Evolutionary conservation across 345 rosid species (phyloP).

Genomic region (Toxicodendron radicans): DNA sequence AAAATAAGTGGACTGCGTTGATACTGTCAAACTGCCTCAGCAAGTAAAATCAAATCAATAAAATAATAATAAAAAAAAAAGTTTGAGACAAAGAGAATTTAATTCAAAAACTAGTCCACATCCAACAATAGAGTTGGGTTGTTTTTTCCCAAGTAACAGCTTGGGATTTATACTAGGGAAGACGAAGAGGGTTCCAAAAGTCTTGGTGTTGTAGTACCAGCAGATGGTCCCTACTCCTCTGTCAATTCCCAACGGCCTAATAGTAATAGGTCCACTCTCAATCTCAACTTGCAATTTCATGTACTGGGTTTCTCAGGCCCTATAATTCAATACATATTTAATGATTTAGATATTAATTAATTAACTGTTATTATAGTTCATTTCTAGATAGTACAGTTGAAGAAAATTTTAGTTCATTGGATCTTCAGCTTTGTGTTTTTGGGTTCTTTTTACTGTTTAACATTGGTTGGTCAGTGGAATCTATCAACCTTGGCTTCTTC

Average conservation of each 20-base stretch:
- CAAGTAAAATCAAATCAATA: neutral
- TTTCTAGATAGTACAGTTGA: too few relatives aligned
- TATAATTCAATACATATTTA: neutral
- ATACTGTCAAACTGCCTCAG: neutral
- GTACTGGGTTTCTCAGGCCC: neutral
- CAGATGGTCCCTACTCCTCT: conserved; percentile 12
- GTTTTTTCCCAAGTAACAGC: neutral
- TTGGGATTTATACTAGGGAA: neutral
- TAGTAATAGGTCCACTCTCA: conserved; percentile 9
- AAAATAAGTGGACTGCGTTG: neutral
- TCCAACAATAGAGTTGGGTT: conserved; percentile 1
- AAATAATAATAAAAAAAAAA: neutral
- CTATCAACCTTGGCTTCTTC: too few relatives aligned
- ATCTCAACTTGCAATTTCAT: neutral
- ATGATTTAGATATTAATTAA: neutral
- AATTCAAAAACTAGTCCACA: neutral
- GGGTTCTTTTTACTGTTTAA: too few relatives aligned
- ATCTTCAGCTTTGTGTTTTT: neutral
- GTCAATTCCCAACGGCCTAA: too few relatives aligned
- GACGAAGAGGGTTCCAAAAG: neutral
- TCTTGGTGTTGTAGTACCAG: neutral
- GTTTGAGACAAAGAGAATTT: conserved; percentile 22
- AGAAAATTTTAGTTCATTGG: neutral
- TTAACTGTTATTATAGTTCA: too few relatives aligned
- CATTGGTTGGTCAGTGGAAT: too few relatives aligned